A percentile compares a stretch with the other conserved stretches of the same genome.
Evolutionary conservation across 2,329 filamentous ascomycete genomes (phyloP).

Genomic region (Knoxdaviesia capensis): DNA sequence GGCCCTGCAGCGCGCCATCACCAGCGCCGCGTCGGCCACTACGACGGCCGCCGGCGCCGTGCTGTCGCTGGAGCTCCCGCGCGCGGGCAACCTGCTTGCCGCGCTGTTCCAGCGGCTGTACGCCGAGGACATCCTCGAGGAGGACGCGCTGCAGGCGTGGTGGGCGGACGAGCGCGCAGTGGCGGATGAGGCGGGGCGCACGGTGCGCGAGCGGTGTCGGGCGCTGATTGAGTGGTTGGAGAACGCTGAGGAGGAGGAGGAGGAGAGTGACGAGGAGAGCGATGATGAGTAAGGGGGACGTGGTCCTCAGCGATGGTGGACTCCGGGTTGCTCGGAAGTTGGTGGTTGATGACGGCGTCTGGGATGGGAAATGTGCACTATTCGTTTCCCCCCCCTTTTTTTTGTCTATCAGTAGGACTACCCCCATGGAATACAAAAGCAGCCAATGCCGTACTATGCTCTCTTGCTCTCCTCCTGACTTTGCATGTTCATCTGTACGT

Average conservation of each 20-base stretch:
- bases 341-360: no score
- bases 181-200: conserved; percentile 46
- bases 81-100: conserved; percentile 45
- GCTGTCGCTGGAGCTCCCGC: conserved; percentile 31
- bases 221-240: conserved; percentile 71
- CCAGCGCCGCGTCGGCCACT: conserved; percentile 7
- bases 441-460: no score
- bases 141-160: conserved; percentile 77
- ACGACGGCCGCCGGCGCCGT: conserved; percentile 16
- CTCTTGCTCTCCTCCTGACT: no score
- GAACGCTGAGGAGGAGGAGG: conserved; percentile 53
- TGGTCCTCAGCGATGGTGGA: no score
- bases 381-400: no score
- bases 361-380: no score
- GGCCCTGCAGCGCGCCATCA: conserved; percentile 62
- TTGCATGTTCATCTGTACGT: no score
- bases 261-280: conserved; percentile 28
- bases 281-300: conserved; percentile 6
- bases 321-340: no score
- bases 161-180: conserved; percentile 56
- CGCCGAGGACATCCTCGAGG: conserved; percentile 64
- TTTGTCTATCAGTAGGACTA: no score
- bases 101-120: conserved; percentile 72
- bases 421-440: no score
- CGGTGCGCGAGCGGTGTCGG: conserved; percentile 52